phyloP scores from a whole-genome alignment of 108 stramenopile species.

The Discostella stelligeroides region DNA sequence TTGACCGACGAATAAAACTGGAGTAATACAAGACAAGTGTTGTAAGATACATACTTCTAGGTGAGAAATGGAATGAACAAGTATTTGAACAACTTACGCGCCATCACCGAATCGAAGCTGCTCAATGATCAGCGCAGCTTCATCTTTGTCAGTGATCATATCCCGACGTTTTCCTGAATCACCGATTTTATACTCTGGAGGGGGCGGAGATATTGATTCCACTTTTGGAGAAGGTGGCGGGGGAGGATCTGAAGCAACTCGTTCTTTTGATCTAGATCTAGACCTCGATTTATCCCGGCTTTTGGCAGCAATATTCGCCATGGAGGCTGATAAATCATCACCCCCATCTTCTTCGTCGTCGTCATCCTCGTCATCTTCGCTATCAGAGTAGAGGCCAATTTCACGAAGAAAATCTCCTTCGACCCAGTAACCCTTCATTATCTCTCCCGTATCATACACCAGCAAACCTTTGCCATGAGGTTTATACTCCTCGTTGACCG shows the following conservation, averaged over 20 bases:
- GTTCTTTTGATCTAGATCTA: constrained; percentile 35
- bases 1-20: constrained; percentile 42
- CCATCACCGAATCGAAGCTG: constrained; percentile 36
- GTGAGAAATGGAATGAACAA: not conserved
- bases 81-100: constrained; percentile 17
- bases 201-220: constrained; percentile 4
- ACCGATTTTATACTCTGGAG: constrained; percentile 39
- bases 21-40: not conserved
- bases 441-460: constrained; percentile 42
- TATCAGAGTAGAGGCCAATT: constrained; percentile 34
- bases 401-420: constrained; percentile 48
- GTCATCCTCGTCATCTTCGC: constrained; percentile 36
- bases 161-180: constrained; percentile 30
- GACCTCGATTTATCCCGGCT: constrained; percentile 35
- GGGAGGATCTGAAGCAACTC: constrained; percentile 6
- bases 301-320: constrained; percentile 31
- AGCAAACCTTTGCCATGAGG: constrained; percentile 49
- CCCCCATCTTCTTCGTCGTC: constrained; percentile 27
- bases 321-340: constrained; percentile 44
- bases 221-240: not conserved
- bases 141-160: constrained; percentile 34
- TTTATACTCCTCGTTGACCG: constrained; percentile 45
- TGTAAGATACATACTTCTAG: not conserved
- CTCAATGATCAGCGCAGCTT: constrained; percentile 22
- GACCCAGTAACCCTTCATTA: constrained; percentile 45